Conservation (phyloP, 495 filamentous ascomycete species). For the Hypoxylon fragiforme region DNA sequence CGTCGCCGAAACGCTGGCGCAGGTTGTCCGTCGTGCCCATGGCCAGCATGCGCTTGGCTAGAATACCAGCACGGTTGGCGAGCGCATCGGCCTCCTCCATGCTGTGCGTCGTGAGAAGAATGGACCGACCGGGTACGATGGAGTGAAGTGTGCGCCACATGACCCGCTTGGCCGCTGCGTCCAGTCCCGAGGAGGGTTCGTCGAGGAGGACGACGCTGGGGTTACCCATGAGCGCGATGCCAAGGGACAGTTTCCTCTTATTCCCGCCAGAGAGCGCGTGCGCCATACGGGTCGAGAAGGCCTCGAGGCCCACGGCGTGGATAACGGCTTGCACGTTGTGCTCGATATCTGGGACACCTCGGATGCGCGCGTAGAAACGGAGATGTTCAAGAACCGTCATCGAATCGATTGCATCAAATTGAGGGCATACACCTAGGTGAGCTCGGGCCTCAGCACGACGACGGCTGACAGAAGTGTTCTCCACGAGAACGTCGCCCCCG, state of each 20-base stretch:
- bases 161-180: slow-evolving; percentile 71
- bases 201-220: slow-evolving; percentile 73
- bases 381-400: slow-evolving; percentile 76
- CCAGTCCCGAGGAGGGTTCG: slow-evolving; percentile 69
- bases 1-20: slow-evolving; percentile 61
- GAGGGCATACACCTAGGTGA: slow-evolving; percentile 77
- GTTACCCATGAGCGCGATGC: slow-evolving; percentile 78
- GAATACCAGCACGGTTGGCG: slow-evolving; percentile 68
- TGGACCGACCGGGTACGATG: slow-evolving; percentile 60
- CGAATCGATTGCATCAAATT: slow-evolving; percentile 69
- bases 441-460: slow-evolving; percentile 66
- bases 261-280: slow-evolving; percentile 71
- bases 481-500: slow-evolving; percentile 72
- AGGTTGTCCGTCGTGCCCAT: slow-evolving; percentile 65
- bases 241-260: slow-evolving; percentile 71
- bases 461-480: slow-evolving; percentile 67
- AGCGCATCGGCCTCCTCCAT: slow-evolving; percentile 83
- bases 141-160: slow-evolving; percentile 73
- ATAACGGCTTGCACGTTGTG: slow-evolving; percentile 65
- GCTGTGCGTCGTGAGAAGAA: slow-evolving; percentile 75
- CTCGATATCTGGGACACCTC: slow-evolving; percentile 65
- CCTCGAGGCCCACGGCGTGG: slow-evolving; percentile 60
- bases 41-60: slow-evolving; percentile 72
- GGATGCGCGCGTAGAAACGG: slow-evolving; percentile 70
- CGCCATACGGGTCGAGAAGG: slow-evolving; percentile 64